Percentiles rank a stretch among this genome's conserved stretches.
Evolutionary conservation across 192 early-diverging fungal genomes (phyloP).

Genomic region (Coemansia sp.): DNA sequence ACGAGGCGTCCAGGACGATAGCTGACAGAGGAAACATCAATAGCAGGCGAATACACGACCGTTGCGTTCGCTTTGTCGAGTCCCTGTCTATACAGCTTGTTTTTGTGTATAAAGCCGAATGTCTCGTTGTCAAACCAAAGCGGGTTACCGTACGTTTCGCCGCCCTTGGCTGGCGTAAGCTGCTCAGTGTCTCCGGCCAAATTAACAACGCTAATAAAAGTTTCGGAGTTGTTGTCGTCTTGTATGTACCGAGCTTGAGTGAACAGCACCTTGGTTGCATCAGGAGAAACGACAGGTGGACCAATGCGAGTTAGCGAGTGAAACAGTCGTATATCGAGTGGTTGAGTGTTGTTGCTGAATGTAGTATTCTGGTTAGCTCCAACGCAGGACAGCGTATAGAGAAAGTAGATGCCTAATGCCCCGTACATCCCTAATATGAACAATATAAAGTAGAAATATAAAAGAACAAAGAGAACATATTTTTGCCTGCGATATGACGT

Average conservation of each 20-base stretch:
- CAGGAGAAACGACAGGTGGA: slow-evolving; percentile 26
- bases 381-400: not conserved
- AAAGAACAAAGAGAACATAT: not conserved
- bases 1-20: slow-evolving; percentile 10
- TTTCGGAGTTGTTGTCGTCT: slow-evolving; percentile 23
- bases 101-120: slow-evolving; percentile 29
- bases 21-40: slow-evolving; percentile 13
- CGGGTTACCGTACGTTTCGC: slow-evolving; percentile 17
- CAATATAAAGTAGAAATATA: not conserved
- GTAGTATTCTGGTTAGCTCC: not conserved
- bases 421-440: not conserved
- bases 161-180: slow-evolving; percentile 12
- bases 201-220: slow-evolving; percentile 25
- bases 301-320: slow-evolving; percentile 23
- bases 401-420: not conserved
- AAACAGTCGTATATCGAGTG: slow-evolving; percentile 28
- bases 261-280: slow-evolving; percentile 16
- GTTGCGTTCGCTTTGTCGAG: slow-evolving; percentile 6
- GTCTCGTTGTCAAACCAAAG: slow-evolving; percentile 30
- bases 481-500: not conserved
- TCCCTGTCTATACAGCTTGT: slow-evolving; percentile 10
- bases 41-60: slow-evolving; percentile 10
- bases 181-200: slow-evolving; percentile 1
- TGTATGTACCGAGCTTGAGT: slow-evolving; percentile 25
- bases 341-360: slow-evolving; percentile 12